These are phyloP conservation scores for Aegle marmelos DNA, from an alignment of 345 rosid genomes.

Conservation along the genomic window DNA sequence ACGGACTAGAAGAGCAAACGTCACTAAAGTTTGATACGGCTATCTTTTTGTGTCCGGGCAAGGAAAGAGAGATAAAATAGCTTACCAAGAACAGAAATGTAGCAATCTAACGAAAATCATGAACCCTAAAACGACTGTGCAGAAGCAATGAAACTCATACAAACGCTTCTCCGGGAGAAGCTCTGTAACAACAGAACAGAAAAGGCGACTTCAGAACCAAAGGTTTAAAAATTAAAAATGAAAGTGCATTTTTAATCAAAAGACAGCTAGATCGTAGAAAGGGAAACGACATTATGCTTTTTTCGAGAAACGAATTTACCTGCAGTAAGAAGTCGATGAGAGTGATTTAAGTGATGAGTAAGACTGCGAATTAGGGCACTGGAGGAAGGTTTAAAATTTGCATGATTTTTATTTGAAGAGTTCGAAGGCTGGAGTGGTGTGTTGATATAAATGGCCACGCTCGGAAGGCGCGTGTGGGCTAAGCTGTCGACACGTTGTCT, in stretches of 20 bases:
- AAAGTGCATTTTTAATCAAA: neutral
- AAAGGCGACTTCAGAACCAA: neutral
- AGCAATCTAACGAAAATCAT: neutral
- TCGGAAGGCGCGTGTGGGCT: neutral
- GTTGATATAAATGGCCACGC: neutral
- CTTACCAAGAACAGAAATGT: neutral
- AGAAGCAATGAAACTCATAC: neutral
- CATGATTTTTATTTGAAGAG: neutral
- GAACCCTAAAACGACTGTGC: neutral
- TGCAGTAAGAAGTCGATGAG: neutral
- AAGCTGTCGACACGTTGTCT: neutral
- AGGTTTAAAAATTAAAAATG: neutral
- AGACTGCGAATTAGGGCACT: neutral
- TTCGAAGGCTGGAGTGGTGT: neutral
- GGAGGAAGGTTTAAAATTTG: too few species aligned
- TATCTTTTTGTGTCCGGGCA: neutral
- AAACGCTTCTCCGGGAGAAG: neutral
- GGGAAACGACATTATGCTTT: neutral
- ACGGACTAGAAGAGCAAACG: neutral
- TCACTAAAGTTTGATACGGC: neutral
- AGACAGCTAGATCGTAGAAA: neutral
- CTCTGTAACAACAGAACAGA: neutral
- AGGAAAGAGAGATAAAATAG: neutral
- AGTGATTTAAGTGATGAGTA: neutral
- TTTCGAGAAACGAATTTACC: neutral